These are phyloP conservation scores for Backusella tuberculispora DNA, from an alignment of 192 early-diverging fungal species.

Conservation along the genomic window DNA sequence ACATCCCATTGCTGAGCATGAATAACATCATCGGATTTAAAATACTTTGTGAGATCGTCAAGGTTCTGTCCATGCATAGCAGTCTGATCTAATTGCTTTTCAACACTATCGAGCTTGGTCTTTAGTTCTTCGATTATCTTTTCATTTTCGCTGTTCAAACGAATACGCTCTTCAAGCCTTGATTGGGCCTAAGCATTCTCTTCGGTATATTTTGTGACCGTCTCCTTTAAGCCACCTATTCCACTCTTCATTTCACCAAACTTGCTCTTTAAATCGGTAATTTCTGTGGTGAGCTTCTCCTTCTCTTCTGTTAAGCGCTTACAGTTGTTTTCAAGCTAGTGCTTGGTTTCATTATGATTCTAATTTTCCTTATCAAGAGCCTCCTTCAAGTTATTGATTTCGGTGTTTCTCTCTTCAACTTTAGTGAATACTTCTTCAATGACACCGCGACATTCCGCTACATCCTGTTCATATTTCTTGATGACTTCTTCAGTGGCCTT, in stretches of 20 bases:
- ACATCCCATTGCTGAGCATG: neutral
- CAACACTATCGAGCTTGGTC: neutral
- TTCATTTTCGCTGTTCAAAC: neutral
- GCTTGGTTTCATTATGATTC: neutral
- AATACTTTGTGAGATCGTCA: neutral
- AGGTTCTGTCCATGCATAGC: neutral
- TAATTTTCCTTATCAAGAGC: neutral
- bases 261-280: neutral
- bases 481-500: neutral
- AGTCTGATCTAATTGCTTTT: neutral
- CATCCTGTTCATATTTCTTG: neutral
- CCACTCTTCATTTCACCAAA: neutral
- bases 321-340: neutral
- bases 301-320: neutral
- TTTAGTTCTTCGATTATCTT: neutral
- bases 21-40: neutral
- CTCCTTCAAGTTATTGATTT: neutral
- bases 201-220: neutral
- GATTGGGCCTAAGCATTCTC: neutral
- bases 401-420: neutral
- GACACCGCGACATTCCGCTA: neutral
- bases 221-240: neutral
- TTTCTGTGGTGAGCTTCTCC: neutral
- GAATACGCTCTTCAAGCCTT: neutral
- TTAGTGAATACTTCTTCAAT: neutral